These are phyloP conservation scores for Paragyromitra xinjiangensis DNA, from an alignment of 495 filamentous ascomycete species.

Conservation along the genomic window DNA sequence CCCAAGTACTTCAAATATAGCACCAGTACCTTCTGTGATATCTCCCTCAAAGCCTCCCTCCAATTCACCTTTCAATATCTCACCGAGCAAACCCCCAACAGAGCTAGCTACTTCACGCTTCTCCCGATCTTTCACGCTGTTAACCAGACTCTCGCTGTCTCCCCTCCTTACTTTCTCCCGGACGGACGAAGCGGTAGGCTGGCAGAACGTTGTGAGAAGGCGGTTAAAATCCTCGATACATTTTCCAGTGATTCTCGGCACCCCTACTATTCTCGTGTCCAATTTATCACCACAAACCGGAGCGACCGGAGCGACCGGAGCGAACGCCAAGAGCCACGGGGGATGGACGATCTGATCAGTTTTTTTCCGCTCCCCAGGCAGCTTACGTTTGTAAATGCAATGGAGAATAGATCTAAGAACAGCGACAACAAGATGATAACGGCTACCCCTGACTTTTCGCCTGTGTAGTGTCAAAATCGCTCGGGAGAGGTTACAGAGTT, in stretches of 20 bases:
- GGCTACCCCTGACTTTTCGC: constrained; percentile 51
- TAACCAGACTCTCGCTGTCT: constrained; percentile 20
- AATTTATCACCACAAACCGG: not conserved
- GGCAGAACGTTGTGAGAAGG: constrained; percentile 48
- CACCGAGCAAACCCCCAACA: constrained; percentile 44
- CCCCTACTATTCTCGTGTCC: not conserved
- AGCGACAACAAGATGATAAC: constrained; percentile 55
- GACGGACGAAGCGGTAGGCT: constrained; percentile 53
- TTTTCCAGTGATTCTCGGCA: constrained; percentile 7
- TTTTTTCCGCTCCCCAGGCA: constrained; percentile 40
- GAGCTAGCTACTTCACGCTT: constrained; percentile 50
- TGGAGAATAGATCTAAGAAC: constrained; percentile 46
- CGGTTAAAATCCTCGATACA: constrained; percentile 42
- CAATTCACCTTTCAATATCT: constrained; percentile 45
- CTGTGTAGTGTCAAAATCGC: constrained; percentile 47
- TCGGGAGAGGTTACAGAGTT: constrained; percentile 34
- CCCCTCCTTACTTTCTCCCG: constrained; percentile 13
- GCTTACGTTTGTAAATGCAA: constrained; percentile 47
- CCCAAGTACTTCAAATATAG: constrained; percentile 49
- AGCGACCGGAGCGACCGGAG: not conserved
- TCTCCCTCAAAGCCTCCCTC: constrained; percentile 50
- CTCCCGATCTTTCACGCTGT: constrained; percentile 48
- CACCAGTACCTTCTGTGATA: constrained; percentile 38
- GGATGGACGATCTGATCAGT: constrained; percentile 49
- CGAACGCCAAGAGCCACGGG: constrained; percentile 40